Evolutionary conservation across 164 flowering plant genomes (phyloP), one percentile per base, ranked within the genome.

Genomic region (Stephania japonica): DNA sequence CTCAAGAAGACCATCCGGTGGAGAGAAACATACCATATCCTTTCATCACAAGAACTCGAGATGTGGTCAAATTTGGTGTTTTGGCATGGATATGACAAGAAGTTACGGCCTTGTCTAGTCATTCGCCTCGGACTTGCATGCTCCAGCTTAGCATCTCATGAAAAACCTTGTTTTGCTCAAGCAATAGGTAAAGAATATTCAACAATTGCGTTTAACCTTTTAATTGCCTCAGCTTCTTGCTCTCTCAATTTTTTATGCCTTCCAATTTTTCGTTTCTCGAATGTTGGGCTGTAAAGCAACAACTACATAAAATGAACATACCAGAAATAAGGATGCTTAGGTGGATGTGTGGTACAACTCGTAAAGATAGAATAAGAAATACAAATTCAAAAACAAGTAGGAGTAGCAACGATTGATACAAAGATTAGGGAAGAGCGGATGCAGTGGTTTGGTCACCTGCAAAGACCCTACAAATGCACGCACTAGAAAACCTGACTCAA

Each of bases 41-140:
- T 93, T 78, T 85, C 98, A 0, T 80, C 24, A 75, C 77, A 85
- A 73, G 95, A 93, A 79, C 94, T 95, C 63, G 86, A 87, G 76
- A 47, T 67, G 75, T 93, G 99, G 98, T 87, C 97, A 69, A 78
- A 85, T 75, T 72, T 90, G 83, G 85, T 93, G 42, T 91, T 90
- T 72, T 95, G 98, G 99, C 98, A 92, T 86, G 97, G 96, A 66
- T 83, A 70, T 79, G 99, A 95, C 83, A 72, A 82, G 73, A 81
- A 83, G 77, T 73, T 75, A 64, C 83, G 88, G 61, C 99, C 97
- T 24, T 91, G 98, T 78, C 97, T 95, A 42, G 70, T 93, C 42
- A 78, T 95, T 74, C 92, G 97, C 21, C 89, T 95, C 82, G 98
- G 99, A 65, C 83, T 88, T 24, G 98, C 97, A 70, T 91, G 88